Evolutionary conservation across 805 yeast genomes (phyloP).

Genomic region (Hanseniaspora valbyensis): DNA sequence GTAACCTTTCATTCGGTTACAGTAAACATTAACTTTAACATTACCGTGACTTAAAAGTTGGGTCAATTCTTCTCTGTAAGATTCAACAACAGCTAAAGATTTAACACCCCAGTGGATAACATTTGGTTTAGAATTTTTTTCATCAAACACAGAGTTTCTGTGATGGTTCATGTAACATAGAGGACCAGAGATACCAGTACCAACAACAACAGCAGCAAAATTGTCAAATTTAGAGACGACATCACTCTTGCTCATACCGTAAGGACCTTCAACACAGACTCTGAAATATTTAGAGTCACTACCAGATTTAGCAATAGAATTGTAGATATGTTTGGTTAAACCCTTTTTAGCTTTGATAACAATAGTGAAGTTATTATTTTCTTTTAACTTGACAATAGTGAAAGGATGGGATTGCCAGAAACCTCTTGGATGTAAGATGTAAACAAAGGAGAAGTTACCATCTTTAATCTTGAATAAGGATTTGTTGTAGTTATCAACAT

Average conservation of each 20-base stretch:
- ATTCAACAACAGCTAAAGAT: conserved; percentile 2
- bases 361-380: not conserved
- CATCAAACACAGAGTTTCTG: not conserved
- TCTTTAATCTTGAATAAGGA: conserved; percentile 6
- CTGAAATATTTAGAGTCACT: not conserved
- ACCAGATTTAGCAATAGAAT: not conserved
- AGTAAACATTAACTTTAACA: not conserved
- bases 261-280: conserved; percentile 14
- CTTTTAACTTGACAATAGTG: conserved; percentile 3
- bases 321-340: conserved; percentile 4
- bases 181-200: conserved; percentile 14
- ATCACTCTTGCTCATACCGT: not conserved
- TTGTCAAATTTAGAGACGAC: not conserved
- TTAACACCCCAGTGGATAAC: conserved; percentile 11
- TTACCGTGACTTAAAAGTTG: not conserved
- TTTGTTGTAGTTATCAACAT: conserved; percentile 11
- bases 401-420: conserved; percentile 16
- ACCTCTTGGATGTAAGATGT: not conserved
- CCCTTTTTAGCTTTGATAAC: conserved; percentile 13
- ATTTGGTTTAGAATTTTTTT: not conserved
- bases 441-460: conserved; percentile 13
- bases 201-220: not conserved
- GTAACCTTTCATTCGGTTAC: not conserved
- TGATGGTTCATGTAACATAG: conserved; percentile 2
- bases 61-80: not conserved